Evolutionary conservation across 768 basidiomycete genomes (phyloP), one percentile per base, ranked within the genome.

Genomic region (Agaricus bisporus): DNA sequence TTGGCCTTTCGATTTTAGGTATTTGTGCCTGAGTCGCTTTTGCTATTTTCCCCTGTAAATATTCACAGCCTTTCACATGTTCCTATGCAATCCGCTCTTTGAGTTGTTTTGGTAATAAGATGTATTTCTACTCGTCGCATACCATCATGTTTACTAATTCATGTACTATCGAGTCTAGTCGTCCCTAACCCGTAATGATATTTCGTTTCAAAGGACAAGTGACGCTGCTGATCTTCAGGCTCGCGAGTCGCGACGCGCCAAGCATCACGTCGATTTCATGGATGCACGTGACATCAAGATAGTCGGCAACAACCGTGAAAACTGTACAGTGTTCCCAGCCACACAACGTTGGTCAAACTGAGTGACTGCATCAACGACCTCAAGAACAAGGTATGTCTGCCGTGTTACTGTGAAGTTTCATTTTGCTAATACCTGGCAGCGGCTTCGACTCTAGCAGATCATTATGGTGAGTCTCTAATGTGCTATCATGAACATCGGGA

Each of bases 251-350:
- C 22, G 2, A 4, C 1, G 22, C 22, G 22, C 2, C 22, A 4
- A 22, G 22, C 22, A 22, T 22, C n/a, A n/a, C n/a, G n/a, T n/a
- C n/a, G n/a, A n/a, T n/a, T n/a, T 32, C 11, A 32, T 32, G 11
- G 32, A 8, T 11, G 32, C 18, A 29, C 8, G 18, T 48, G 47
- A 48, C 18, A n/a, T 6, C 28, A 35, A 39, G 9, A 18, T 9
- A 35, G 28, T n/a, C 75, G 81, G 80, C 39, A 56, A 60, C 56
- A 60, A 59, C 80, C 81, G 80, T 39, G 18, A 43, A 29, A 58
- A 67, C 74, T 77, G 61, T 70, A 59, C 64, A 76, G 75, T 72
- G 71, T 55, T 58, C 56, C 25, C 60, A 74, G 71, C 71, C 70
- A 71, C 71, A 26, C 41, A 15, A 58, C 25, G 17, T 46, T 49